These are phyloP conservation scores for Polyporus arcularius DNA, from an alignment of 768 basidiomycete genomes.

Conservation along the genomic window DNA sequence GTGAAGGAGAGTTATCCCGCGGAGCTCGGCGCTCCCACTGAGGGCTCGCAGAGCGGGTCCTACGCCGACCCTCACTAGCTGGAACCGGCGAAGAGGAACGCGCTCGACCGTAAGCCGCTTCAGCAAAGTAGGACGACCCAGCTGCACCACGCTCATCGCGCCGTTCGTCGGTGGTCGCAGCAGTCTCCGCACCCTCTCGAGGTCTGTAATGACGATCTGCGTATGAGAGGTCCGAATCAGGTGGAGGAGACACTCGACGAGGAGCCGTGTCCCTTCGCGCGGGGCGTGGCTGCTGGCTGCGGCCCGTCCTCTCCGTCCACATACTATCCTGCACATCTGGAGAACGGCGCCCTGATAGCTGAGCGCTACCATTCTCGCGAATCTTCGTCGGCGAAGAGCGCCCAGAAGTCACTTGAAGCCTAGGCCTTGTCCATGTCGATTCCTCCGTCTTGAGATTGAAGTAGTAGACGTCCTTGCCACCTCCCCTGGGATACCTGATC, in stretches of 20 bases:
- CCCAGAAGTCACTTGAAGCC: constrained; percentile 24
- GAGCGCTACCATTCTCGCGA: constrained; percentile 19
- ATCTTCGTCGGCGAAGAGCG: constrained; percentile 27
- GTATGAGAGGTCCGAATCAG: constrained; percentile 42
- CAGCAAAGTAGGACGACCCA: constrained; percentile 1
- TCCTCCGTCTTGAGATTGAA: constrained; percentile 58
- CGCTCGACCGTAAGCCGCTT: neutral
- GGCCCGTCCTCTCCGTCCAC: constrained; percentile 18
- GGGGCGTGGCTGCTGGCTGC: constrained; percentile 26
- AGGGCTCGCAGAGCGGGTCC: constrained; percentile 22
- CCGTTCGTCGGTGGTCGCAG: constrained; percentile 5
- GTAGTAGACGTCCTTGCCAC: constrained; percentile 49
- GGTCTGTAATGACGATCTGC: constrained; percentile 71
- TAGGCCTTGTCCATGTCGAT: constrained; percentile 60
- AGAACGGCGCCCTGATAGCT: constrained; percentile 26
- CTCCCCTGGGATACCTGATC: constrained; percentile 50
- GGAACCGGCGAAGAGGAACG: constrained; percentile 8
- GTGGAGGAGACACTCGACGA: constrained; percentile 5
- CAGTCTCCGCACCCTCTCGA: constrained; percentile 25
- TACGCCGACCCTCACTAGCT: constrained; percentile 11
- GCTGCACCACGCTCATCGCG: constrained; percentile 13
- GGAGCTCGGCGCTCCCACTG: constrained; percentile 17
- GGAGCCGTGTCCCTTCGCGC: constrained; percentile 1
- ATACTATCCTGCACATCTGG: constrained; percentile 27
- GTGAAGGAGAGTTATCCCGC: constrained; percentile 15